Evolutionary conservation across 176 grass and related monocot species (phyloP).

Genomic region (Oryza punctata): DNA sequence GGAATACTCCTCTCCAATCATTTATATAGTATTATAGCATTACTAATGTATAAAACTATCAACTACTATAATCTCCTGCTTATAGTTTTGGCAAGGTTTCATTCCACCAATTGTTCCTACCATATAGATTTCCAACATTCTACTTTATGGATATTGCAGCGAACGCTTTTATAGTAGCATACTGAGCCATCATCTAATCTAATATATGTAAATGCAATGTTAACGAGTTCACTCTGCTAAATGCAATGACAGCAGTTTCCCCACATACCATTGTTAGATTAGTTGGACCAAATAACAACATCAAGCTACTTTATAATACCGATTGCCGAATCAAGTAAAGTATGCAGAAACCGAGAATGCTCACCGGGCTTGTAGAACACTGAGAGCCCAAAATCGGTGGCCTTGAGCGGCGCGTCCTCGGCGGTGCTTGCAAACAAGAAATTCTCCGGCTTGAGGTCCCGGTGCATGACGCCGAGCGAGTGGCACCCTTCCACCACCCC

Average conservation of each 20-base stretch:
- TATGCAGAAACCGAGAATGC: not conserved
- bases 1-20: not conserved
- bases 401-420: conserved; percentile 85
- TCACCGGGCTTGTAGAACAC: conserved; percentile 87
- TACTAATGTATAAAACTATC: not conserved
- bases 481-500: conserved; percentile 91
- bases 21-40: not conserved
- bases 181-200: not conserved
- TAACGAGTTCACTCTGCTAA: not conserved
- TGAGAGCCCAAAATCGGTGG: conserved; percentile 95
- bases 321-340: not conserved
- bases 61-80: not conserved
- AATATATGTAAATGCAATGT: conserved; percentile 21
- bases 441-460: conserved; percentile 97
- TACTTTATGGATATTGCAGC: not conserved
- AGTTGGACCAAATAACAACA: conserved; percentile 10
- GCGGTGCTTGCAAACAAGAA: conserved; percentile 79
- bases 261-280: not conserved
- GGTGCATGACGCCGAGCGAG: conserved; percentile 94
- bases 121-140: not conserved
- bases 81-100: not conserved
- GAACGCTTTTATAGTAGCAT: not conserved
- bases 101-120: not conserved
- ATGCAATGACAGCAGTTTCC: not conserved
- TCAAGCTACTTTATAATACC: not conserved